Conservation (phyloP, 1,284 basidiomycete genomes). For the Ceratorhiza oryzae-sativae region DNA sequence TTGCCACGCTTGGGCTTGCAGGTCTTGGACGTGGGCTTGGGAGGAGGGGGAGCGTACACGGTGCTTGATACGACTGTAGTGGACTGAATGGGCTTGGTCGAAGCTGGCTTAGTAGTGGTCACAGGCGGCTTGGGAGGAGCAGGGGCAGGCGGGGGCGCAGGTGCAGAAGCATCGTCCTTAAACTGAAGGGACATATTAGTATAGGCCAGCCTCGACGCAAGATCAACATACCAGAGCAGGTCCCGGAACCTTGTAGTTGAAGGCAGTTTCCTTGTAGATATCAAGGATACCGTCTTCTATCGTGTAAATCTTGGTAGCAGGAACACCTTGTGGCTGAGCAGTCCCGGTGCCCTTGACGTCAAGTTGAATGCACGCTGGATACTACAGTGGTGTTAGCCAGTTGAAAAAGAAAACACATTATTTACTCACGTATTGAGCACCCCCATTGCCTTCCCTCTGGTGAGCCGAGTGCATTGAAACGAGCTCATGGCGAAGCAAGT, state of each 20-base stretch:
- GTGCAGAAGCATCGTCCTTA: not conserved
- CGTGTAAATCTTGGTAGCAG: conserved; percentile 24
- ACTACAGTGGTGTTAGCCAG: conserved; percentile 54
- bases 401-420: not conserved
- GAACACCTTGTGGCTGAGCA: conserved; percentile 1
- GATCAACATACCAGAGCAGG: conserved; percentile 9
- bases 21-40: not conserved
- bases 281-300: conserved; percentile 20
- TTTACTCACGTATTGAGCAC: conserved; percentile 46
- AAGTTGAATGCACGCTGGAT: conserved; percentile 71
- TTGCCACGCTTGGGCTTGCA: conserved; percentile 20
- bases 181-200: not conserved
- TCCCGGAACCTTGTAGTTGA: conserved; percentile 25
- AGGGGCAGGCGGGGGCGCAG: conserved; percentile 7
- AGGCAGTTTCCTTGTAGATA: conserved; percentile 4
- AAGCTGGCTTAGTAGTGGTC: conserved; percentile 41
- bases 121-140: too few relatives aligned
- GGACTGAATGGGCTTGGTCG: conserved; percentile 37
- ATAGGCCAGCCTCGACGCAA: not conserved
- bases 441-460: conserved; percentile 58
- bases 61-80: not conserved
- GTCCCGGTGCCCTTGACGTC: conserved; percentile 56
- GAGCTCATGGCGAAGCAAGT: conserved; percentile 75
- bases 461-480: conserved; percentile 70
- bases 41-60: not conserved